These are phyloP conservation scores for Pseudonitzschia multiseries DNA, from an alignment of 108 stramenopile species.

Conservation along the genomic window DNA sequence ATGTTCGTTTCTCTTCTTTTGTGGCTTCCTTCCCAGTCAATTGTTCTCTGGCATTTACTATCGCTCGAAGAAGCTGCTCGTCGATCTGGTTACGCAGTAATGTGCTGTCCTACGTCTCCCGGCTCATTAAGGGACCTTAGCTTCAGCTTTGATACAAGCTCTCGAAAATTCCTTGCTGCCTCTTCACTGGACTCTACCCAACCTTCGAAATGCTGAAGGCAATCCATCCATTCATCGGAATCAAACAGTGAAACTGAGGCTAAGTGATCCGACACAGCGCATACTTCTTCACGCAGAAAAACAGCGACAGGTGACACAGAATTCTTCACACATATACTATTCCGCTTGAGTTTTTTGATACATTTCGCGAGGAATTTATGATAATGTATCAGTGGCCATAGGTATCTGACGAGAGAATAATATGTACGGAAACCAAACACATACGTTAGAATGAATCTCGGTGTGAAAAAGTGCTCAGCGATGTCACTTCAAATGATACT, in stretches of 20 bases:
- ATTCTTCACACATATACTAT: conserved; percentile 80
- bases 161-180: conserved; percentile 42
- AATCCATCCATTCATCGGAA: conserved; percentile 82
- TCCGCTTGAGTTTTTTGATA: conserved; percentile 89
- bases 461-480: too few species aligned
- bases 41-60: conserved; percentile 64
- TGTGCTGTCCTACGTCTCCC: conserved; percentile 66
- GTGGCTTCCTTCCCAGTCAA: conserved; percentile 35
- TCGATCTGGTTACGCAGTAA: conserved; percentile 75
- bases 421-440: conserved; percentile 10
- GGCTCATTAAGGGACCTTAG: conserved; percentile 57
- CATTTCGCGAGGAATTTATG: conserved; percentile 90
- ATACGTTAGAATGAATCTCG: neutral
- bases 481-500: conserved; percentile 12
- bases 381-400: conserved; percentile 91
- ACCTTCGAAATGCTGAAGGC: conserved; percentile 66
- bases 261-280: conserved; percentile 86
- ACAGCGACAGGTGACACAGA: conserved; percentile 73
- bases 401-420: conserved; percentile 54
- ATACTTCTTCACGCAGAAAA: conserved; percentile 86
- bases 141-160: conserved; percentile 49
- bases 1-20: conserved; percentile 17
- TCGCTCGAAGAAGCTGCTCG: conserved; percentile 69
- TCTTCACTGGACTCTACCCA: conserved; percentile 58
- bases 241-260: conserved; percentile 78